Evolutionary conservation across 2,329 filamentous ascomycete genomes (phyloP).

Genomic region (Pochonia chlamydosporia): DNA sequence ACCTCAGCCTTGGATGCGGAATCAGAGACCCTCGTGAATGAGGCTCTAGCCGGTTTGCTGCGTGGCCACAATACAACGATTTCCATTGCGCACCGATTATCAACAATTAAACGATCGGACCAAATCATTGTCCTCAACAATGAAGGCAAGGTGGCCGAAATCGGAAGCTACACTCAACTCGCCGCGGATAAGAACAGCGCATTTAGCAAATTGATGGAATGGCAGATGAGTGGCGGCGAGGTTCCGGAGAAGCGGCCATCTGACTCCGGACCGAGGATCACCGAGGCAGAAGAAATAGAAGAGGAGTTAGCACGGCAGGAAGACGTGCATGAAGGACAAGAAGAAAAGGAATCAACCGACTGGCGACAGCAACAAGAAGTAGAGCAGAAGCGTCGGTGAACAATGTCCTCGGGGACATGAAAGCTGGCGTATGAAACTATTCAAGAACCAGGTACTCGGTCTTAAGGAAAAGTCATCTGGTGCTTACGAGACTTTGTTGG

Average conservation of each 20-base stretch:
- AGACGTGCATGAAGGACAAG: conserved; percentile 1
- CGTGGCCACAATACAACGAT: conserved; percentile 91
- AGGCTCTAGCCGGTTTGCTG: conserved; percentile 75
- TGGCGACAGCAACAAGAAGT: not conserved
- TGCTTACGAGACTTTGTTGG: too few relatives aligned
- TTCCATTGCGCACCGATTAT: conserved; percentile 91
- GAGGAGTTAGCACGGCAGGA: conserved; percentile 32
- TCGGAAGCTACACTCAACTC: conserved; percentile 75
- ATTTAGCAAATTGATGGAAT: conserved; percentile 96
- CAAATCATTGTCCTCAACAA: conserved; percentile 85
- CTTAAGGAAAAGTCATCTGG: too few relatives aligned
- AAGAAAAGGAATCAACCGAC: not conserved
- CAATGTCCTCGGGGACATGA: too few relatives aligned
- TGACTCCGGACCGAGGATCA: conserved; percentile 34
- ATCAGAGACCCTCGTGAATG: conserved; percentile 93
- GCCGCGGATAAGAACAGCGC: conserved; percentile 69
- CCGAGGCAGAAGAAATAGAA: conserved; percentile 47
- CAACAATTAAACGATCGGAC: conserved; percentile 93
- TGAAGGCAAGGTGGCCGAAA: conserved; percentile 86
- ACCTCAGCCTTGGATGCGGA: conserved; percentile 95
- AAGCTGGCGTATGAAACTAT: too few relatives aligned
- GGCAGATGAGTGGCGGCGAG: conserved; percentile 91
- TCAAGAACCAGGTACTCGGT: too few relatives aligned
- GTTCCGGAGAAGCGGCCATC: conserved; percentile 33
- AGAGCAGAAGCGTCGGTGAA: not conserved